A percentile compares a stretch with the other conserved stretches of the same genome.
phyloP scores from a whole-genome alignment of 2,329 filamentous ascomycete species.

The Hypoxylon sp. region DNA sequence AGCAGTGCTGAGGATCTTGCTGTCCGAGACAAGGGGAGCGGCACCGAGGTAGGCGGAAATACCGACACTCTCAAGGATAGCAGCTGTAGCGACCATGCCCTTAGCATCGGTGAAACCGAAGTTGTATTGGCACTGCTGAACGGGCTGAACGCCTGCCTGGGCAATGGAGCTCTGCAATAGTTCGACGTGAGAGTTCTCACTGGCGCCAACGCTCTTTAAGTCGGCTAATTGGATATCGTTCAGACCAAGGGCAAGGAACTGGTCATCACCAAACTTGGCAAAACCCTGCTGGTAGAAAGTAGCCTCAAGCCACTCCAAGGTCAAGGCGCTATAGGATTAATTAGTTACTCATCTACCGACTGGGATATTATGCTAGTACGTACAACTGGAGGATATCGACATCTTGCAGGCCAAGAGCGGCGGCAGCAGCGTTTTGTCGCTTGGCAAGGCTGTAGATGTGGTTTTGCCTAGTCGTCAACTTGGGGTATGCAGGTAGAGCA shows the following conservation, averaged over 20 bases:
- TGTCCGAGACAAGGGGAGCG: conserved; percentile 68
- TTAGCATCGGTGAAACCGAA: conserved; percentile 73
- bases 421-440: conserved; percentile 60
- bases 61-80: conserved; percentile 76
- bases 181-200: conserved; percentile 70
- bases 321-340: conserved; percentile 65
- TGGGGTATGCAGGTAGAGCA: conserved; percentile 57
- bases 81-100: conserved; percentile 73
- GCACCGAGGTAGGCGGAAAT: conserved; percentile 79
- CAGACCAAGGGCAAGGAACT: conserved; percentile 72
- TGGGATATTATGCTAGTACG: conserved; percentile 39
- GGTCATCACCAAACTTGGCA: conserved; percentile 67
- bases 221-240: conserved; percentile 63
- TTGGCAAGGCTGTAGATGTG: conserved; percentile 57
- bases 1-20: conserved; percentile 69
- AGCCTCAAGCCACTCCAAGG: conserved; percentile 77
- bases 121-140: conserved; percentile 75
- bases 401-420: conserved; percentile 58
- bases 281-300: conserved; percentile 78
- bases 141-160: conserved; percentile 69
- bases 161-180: conserved; percentile 68
- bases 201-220: conserved; percentile 67
- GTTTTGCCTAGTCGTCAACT: conserved; percentile 55
- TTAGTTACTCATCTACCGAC: conserved; percentile 32
- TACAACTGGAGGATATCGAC: conserved; percentile 68